phyloP scores from a whole-genome alignment of 768 basidiomycete genomes.

The Boletus subparvulus region DNA sequence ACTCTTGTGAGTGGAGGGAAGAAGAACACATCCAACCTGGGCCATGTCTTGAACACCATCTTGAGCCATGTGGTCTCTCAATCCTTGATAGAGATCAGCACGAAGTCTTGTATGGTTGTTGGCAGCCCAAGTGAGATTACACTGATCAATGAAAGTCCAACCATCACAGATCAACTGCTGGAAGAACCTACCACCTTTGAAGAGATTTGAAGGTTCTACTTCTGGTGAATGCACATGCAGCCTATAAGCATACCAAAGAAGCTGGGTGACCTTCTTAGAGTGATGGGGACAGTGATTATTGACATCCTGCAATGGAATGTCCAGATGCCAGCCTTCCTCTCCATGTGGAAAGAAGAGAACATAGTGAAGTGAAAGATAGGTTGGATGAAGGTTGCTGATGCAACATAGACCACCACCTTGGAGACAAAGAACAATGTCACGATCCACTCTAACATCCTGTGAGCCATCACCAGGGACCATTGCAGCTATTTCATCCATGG shows the following conservation, averaged over 20 bases:
- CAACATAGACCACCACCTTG: conserved; percentile 22
- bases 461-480: too few species aligned
- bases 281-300: neutral
- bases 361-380: conserved; percentile 43
- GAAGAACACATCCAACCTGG: conserved; percentile 33
- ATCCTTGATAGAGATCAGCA: conserved; percentile 35
- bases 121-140: conserved; percentile 33
- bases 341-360: conserved; percentile 44
- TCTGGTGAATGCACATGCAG: conserved; percentile 21
- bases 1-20: conserved; percentile 45
- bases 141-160: conserved; percentile 46
- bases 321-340: conserved; percentile 37
- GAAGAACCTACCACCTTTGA: conserved; percentile 40
- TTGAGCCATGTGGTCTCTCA: conserved; percentile 30
- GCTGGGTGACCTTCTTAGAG: conserved; percentile 29
- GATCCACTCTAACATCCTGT: too few species aligned
- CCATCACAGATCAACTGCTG: conserved; percentile 46
- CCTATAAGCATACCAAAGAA: conserved; percentile 32
- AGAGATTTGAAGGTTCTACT: conserved; percentile 27
- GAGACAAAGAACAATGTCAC: too few species aligned
- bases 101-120: conserved; percentile 37
- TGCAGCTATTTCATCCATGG: too few species aligned
- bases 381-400: conserved; percentile 36
- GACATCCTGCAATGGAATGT: conserved; percentile 12
- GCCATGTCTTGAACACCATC: conserved; percentile 27